phyloP scores from a whole-genome alignment of 768 basidiomycete species.

The Royoungia palumana region DNA sequence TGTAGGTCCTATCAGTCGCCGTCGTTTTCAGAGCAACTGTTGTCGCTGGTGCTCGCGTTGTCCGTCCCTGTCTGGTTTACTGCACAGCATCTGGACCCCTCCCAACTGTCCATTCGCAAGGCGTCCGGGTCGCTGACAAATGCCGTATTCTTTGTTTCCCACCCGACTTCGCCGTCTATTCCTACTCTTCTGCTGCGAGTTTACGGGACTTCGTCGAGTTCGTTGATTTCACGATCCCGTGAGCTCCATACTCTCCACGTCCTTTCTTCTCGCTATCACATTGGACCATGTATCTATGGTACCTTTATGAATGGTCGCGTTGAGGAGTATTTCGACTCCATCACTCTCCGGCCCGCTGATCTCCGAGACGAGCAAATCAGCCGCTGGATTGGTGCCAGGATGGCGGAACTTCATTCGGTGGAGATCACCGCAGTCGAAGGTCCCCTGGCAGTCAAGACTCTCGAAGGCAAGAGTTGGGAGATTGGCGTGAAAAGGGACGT shows the following conservation, averaged over 20 bases:
- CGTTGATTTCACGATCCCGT: slow-evolving; percentile 81
- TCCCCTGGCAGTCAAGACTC: slow-evolving; percentile 33
- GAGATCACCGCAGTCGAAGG: slow-evolving; percentile 69
- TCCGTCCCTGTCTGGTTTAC: slow-evolving; percentile 59
- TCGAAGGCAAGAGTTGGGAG: slow-evolving; percentile 50
- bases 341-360: slow-evolving; percentile 73
- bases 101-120: slow-evolving; percentile 62
- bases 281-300: slow-evolving; percentile 90
- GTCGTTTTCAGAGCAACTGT: slow-evolving; percentile 51
- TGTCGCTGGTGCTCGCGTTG: slow-evolving; percentile 53
- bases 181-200: slow-evolving; percentile 83
- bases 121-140: slow-evolving; percentile 94
- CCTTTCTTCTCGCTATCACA: slow-evolving; percentile 81
- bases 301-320: slow-evolving; percentile 95
- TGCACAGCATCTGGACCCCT: slow-evolving; percentile 39
- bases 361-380: slow-evolving; percentile 74
- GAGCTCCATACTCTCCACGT: slow-evolving; percentile 88
- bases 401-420: slow-evolving; percentile 95
- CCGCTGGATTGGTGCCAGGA: slow-evolving; percentile 86
- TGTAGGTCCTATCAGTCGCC: slow-evolving; percentile 66
- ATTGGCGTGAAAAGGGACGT: slow-evolving; percentile 66
- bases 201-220: slow-evolving; percentile 84
- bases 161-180: slow-evolving; percentile 43
- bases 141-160: slow-evolving; percentile 94
- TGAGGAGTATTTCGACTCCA: slow-evolving; percentile 92